phyloP scores from a whole-genome alignment of 1,284 basidiomycete genomes.

The Tilletia setariae region DNA sequence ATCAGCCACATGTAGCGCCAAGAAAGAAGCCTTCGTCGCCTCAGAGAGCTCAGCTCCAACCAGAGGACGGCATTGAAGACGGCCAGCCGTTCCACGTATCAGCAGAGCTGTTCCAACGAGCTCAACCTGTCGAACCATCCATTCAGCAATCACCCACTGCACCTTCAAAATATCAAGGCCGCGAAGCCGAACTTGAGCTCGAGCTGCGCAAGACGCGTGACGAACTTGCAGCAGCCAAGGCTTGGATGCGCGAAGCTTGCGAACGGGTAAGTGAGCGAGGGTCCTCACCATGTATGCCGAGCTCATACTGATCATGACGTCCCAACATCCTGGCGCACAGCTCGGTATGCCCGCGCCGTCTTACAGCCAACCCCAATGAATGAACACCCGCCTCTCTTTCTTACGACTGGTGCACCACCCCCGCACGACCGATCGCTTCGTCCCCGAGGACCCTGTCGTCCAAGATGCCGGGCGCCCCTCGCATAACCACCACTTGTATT shows the following conservation, averaged over 20 bases:
- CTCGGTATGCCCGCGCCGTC: background rate
- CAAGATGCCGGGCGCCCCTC: too few species aligned
- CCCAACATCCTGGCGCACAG: background rate
- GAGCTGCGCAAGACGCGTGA: constrained; percentile 5
- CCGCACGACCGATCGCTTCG: too few species aligned
- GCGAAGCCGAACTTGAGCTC: background rate
- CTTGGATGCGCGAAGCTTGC: constrained; percentile 7
- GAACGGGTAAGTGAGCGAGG: background rate
- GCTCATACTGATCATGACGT: background rate
- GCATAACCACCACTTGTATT: too few species aligned
- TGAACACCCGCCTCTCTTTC: background rate
- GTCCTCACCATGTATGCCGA: background rate
- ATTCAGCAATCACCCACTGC: too few species aligned
- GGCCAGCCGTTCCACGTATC: background rate
- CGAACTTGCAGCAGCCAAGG: background rate
- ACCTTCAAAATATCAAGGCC: background rate
- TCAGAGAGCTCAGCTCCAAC: too few species aligned
- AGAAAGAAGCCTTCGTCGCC: too few species aligned
- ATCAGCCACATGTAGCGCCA: too few species aligned
- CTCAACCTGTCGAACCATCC: background rate
- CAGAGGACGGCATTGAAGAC: background rate
- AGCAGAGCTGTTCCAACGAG: background rate
- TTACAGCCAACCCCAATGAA: background rate
- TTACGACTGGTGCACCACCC: too few species aligned
- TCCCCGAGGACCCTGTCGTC: too few species aligned